Base-by-base conservation (phyloP, 2,329 filamentous ascomycete genomes). In the Aureobasidium subglaciale region DNA sequence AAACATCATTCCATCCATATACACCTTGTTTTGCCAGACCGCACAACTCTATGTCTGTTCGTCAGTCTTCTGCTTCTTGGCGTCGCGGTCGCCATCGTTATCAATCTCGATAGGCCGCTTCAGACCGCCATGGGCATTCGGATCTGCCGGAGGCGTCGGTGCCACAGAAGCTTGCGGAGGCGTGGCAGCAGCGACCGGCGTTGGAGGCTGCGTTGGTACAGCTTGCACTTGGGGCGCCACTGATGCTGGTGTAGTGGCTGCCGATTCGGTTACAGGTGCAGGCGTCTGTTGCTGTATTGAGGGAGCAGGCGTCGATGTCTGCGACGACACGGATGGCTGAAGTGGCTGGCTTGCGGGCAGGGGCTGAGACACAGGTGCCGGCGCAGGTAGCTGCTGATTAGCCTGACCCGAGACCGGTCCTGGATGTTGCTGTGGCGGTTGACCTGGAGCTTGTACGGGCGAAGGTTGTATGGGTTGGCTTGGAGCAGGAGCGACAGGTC, bases 21-120 rank as follows among this genome's bases (percentile, higher is more conserved):
- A 10, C n/a, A 9, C 38, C 27, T 7, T 1, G 1, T 4, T 25
- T 4, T 18, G 22, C 16, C 15, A 18, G 8, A 20, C 37, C 37
- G 6, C n/a, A 9, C n/a, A 13, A 9, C 1, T 32, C 16, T 46
- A 46, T 3, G 15, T 16, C 13, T 42, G 40, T 9, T 25, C 46
- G 11, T 57, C 56, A 3, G 48, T 41, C 50, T 60, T 60, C 18
- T 42, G 22, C 22, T 56, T 58, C 50, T 60, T 60, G 13, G 57
- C 54, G 20, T 60, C 56, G 11, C 43, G 53, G 15, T 58, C 56
- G 10, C 40, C 34, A 20, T 46, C 59, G 8, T 58, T 56, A 10
- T 57, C 58, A 25, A 57, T 42, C 29, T 56, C 54, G 3, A 56
- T 56, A 5, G 54, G 42, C 16, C 54, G 41, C 43, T 56, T 56